A percentile compares a stretch with the other conserved stretches of the same genome.
phyloP scores from a whole-genome alignment of 306 rosid species.

The Rosa chinensis region DNA sequence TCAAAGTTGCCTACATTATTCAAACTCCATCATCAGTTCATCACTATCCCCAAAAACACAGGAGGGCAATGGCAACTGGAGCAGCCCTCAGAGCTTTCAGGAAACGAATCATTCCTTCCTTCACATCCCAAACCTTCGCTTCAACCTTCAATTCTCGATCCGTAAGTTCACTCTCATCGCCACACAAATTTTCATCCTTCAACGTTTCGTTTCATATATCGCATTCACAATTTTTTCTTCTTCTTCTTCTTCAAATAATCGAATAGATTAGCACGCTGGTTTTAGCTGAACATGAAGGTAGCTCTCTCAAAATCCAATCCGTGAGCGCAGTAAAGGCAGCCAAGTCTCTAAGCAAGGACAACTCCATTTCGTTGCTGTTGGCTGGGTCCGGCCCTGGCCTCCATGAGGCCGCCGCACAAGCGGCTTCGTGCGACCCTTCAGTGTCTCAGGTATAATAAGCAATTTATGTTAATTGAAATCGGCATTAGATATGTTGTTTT shows the following conservation, averaged over 20 bases:
- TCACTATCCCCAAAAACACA: background rate
- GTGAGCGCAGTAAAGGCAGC: slow-evolving; percentile 79
- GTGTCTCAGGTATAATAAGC: slow-evolving; percentile 53
- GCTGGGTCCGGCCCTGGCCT: slow-evolving; percentile 87
- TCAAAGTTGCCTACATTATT: background rate
- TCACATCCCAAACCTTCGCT: slow-evolving; percentile 24
- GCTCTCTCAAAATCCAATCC: slow-evolving; percentile 60
- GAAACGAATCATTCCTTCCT: slow-evolving; percentile 42
- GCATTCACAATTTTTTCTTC: background rate
- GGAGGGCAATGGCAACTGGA: slow-evolving; percentile 47
- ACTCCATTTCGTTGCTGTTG: slow-evolving; percentile 66
- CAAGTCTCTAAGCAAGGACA: slow-evolving; percentile 46
- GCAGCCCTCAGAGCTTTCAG: slow-evolving; percentile 44
- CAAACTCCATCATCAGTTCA: background rate
- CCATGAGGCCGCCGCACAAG: slow-evolving; percentile 70
- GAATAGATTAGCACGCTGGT: slow-evolving; percentile 69
- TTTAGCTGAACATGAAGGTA: slow-evolving; percentile 78
- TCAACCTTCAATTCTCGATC: slow-evolving; percentile 40
- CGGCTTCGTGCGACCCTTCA: slow-evolving; percentile 71
- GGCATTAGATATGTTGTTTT: background rate
- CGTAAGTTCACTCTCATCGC: slow-evolving; percentile 38
- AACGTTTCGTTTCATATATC: background rate
- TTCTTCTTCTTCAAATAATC: background rate
- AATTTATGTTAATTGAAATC: background rate
- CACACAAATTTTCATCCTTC: background rate